Evolutionary conservation across 2,329 filamentous ascomycete genomes (phyloP).

Genomic region (Fusarium redolens): DNA sequence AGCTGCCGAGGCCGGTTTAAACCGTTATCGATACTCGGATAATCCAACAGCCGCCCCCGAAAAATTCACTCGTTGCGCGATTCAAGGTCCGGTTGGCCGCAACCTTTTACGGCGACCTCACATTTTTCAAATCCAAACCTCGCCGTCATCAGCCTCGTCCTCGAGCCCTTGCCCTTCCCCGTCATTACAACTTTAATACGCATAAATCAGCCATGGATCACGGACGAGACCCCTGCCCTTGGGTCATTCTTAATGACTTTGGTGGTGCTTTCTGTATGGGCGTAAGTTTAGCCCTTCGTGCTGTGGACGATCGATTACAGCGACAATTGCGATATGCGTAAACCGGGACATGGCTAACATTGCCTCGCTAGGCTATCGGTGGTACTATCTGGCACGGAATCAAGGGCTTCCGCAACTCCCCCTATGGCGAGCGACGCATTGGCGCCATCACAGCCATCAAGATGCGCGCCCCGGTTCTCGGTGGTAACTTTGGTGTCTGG

Average conservation of each 20-base stretch:
- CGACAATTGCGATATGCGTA: slow-evolving; percentile 3
- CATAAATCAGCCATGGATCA: slow-evolving; percentile 78
- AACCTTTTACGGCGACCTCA: slow-evolving; percentile 37
- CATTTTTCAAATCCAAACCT: slow-evolving; percentile 35
- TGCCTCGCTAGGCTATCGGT: slow-evolving; percentile 69
- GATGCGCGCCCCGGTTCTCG: slow-evolving; percentile 93
- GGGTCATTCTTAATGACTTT: slow-evolving; percentile 96
- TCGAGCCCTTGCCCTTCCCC: slow-evolving; percentile 7
- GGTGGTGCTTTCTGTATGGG: slow-evolving; percentile 98
- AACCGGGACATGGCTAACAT: slow-evolving; percentile 28
- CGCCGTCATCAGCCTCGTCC: slow-evolving; percentile 25
- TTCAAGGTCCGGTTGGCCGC: slow-evolving; percentile 25
- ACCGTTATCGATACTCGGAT: slow-evolving; percentile 14
- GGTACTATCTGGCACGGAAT: slow-evolving; percentile 96
- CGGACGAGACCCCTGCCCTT: slow-evolving; percentile 95
- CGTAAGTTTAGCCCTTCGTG: slow-evolving; percentile 63
- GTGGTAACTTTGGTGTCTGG: slow-evolving; percentile 98
- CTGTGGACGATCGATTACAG: not conserved
- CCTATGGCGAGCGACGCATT: slow-evolving; percentile 93
- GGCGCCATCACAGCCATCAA: slow-evolving; percentile 97
- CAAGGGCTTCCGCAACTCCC: slow-evolving; percentile 91
- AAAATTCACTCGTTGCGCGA: slow-evolving; percentile 30
- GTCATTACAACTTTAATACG: slow-evolving; percentile 6
- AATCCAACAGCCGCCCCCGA: slow-evolving; percentile 22
- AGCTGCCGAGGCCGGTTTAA: slow-evolving; percentile 24